These are phyloP conservation scores for Metschnikowia cerradonensis DNA, from an alignment of 805 yeast species.

Conservation along the genomic window DNA sequence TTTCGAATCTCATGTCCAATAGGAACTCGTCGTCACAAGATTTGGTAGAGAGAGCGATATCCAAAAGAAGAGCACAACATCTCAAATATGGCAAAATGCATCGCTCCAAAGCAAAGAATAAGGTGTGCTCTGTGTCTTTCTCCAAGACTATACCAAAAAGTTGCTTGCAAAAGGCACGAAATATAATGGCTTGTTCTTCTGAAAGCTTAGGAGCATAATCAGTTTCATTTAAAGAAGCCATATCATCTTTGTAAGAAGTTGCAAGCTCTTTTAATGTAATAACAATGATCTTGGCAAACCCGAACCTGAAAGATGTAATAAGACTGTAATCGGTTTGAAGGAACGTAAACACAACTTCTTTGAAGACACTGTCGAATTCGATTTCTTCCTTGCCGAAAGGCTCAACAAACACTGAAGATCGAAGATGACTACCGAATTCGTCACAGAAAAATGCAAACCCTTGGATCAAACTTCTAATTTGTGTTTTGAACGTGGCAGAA, in stretches of 20 bases:
- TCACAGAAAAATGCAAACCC: conserved; percentile 3
- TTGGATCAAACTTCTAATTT: conserved; percentile 43
- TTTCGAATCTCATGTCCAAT: conserved; percentile 16
- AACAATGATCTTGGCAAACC: conserved; percentile 27
- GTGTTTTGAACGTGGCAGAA: conserved; percentile 26
- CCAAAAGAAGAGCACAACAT: conserved; percentile 30
- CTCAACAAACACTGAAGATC: conserved; percentile 17
- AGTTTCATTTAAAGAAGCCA: not conserved
- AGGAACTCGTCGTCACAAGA: conserved; percentile 23
- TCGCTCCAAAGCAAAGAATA: conserved; percentile 11
- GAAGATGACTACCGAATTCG: conserved; percentile 9
- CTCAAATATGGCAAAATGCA: conserved; percentile 31
- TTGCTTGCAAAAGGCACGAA: conserved; percentile 14
- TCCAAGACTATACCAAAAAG: not conserved
- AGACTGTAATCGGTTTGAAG: conserved; percentile 46
- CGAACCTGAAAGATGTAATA: conserved; percentile 30
- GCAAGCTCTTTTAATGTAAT: conserved; percentile 19
- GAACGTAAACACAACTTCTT: conserved; percentile 36
- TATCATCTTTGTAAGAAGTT: conserved; percentile 6
- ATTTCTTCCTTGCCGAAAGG: conserved; percentile 22
- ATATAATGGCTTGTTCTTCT: conserved; percentile 18
- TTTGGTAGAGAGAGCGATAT: conserved; percentile 27
- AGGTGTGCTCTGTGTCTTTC: not conserved
- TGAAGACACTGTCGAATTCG: conserved; percentile 30
- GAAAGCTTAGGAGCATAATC: not conserved